Evolutionary conservation across 164 flowering plant genomes (phyloP).

Genomic region (Liquidambar formosana): DNA sequence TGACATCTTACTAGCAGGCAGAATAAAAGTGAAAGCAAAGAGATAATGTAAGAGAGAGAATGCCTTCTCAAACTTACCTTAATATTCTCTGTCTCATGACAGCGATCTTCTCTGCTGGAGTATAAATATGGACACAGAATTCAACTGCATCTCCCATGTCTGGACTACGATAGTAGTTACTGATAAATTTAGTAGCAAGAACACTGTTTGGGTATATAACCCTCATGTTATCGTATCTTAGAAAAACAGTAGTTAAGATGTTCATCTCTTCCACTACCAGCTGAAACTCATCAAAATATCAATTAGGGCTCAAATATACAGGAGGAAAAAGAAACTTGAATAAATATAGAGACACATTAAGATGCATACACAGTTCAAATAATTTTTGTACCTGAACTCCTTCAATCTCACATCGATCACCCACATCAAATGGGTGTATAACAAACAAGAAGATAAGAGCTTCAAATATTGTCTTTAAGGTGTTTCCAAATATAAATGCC

Average conservation of each 20-base stretch:
- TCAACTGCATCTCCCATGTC: slow-evolving; percentile 73
- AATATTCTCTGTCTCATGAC: slow-evolving; percentile 45
- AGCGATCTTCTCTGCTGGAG: slow-evolving; percentile 59
- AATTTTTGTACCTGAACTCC: slow-evolving; percentile 45
- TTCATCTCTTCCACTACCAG: slow-evolving; percentile 83
- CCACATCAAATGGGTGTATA: slow-evolving; percentile 71
- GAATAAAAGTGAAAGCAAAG: background rate
- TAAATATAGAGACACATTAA: background rate
- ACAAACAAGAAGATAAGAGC: slow-evolving; percentile 60
- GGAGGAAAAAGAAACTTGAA: background rate
- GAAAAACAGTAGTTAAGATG: slow-evolving; percentile 61
- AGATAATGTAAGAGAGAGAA: background rate
- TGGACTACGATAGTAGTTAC: slow-evolving; percentile 67
- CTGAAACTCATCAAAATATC: slow-evolving; percentile 26
- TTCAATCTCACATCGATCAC: slow-evolving; percentile 70
- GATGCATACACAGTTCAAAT: background rate
- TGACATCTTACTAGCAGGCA: background rate
- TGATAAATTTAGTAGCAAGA: slow-evolving; percentile 46
- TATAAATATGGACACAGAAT: slow-evolving; percentile 53
- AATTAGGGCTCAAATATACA: background rate
- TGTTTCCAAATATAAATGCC: slow-evolving; percentile 64
- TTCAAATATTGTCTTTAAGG: slow-evolving; percentile 63
- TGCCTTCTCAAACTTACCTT: slow-evolving; percentile 27
- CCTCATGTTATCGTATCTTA: slow-evolving; percentile 59
- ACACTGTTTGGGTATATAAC: slow-evolving; percentile 44